phyloP scores from a whole-genome alignment of 768 basidiomycete genomes.

The Exidia glandulosa region DNA sequence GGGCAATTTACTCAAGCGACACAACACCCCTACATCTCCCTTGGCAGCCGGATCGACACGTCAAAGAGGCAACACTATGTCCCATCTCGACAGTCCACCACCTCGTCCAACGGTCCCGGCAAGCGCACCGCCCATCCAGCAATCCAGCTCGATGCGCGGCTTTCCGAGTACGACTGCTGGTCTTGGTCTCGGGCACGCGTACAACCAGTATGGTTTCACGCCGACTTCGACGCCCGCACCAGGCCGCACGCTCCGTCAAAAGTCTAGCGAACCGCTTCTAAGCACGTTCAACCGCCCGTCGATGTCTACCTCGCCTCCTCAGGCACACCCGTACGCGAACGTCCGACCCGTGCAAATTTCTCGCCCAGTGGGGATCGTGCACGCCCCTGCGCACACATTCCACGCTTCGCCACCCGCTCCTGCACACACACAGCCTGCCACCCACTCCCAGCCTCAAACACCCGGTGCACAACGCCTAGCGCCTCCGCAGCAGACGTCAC shows the following conservation, averaged over 20 bases:
- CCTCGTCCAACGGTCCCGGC: too few relatives aligned
- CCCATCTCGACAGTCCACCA: too few relatives aligned
- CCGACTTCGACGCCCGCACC: neutral
- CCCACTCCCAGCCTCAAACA: neutral
- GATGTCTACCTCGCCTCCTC: neutral
- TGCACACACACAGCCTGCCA: neutral
- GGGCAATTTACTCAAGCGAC: neutral
- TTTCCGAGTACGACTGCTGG: too few relatives aligned
- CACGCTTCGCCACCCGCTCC: slow-evolving; percentile 5
- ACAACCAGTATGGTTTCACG: neutral
- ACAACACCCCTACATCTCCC: too few relatives aligned
- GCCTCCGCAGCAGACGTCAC: neutral
- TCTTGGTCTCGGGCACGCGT: too few relatives aligned
- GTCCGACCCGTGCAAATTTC: neutral
- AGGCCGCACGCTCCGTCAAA: neutral
- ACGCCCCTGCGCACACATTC: slow-evolving; percentile 18
- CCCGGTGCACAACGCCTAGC: neutral
- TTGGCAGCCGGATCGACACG: too few relatives aligned
- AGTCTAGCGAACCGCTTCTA: neutral
- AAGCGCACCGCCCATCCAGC: too few relatives aligned
- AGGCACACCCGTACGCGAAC: neutral
- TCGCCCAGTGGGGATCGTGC: slow-evolving; percentile 18
- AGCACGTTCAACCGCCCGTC: neutral
- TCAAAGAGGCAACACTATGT: too few relatives aligned
- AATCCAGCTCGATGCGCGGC: too few relatives aligned